These are phyloP conservation scores for Penstemon davidsonii DNA, from an alignment of 257 asterid species.

Conservation along the genomic window DNA sequence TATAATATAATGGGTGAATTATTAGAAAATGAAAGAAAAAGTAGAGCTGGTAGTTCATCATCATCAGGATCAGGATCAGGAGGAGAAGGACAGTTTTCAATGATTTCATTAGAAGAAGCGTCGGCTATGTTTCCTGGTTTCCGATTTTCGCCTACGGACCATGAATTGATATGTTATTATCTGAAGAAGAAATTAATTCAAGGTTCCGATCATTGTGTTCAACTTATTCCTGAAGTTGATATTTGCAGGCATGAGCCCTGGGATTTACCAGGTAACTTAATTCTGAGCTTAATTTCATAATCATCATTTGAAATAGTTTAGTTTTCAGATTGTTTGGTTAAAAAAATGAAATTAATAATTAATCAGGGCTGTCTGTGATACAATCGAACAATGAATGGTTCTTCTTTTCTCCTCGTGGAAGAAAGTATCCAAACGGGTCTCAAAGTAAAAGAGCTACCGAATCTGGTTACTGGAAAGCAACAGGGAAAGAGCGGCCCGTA, in stretches of 20 bases:
- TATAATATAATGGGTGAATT: conserved; percentile 16
- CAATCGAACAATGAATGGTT: conserved; percentile 88
- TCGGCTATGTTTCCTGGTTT: conserved; percentile 79
- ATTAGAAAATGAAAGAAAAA: background rate
- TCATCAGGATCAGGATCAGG: no score
- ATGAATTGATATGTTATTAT: conserved; percentile 71
- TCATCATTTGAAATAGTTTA: no score
- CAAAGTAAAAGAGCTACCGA: conserved; percentile 83
- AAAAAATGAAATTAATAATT: background rate
- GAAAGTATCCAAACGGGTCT: conserved; percentile 85
- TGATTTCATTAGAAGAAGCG: conserved; percentile 60
- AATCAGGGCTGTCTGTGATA: conserved; percentile 46
- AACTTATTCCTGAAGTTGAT: conserved; percentile 75
- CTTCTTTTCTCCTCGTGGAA: conserved; percentile 82
- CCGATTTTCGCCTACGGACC: conserved; percentile 83
- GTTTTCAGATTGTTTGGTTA: background rate
- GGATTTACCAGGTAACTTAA: conserved; percentile 78
- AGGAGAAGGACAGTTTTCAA: background rate
- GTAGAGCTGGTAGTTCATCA: background rate
- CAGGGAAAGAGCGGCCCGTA: conserved; percentile 76
- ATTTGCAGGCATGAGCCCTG: conserved; percentile 84
- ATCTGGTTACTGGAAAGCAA: conserved; percentile 91
- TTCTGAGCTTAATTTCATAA: no score
- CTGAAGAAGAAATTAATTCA: conserved; percentile 56
- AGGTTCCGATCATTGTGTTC: conserved; percentile 51